Base-by-base conservation (phyloP, 2,329 filamentous ascomycete genomes). In the Fusarium sp. region DNA sequence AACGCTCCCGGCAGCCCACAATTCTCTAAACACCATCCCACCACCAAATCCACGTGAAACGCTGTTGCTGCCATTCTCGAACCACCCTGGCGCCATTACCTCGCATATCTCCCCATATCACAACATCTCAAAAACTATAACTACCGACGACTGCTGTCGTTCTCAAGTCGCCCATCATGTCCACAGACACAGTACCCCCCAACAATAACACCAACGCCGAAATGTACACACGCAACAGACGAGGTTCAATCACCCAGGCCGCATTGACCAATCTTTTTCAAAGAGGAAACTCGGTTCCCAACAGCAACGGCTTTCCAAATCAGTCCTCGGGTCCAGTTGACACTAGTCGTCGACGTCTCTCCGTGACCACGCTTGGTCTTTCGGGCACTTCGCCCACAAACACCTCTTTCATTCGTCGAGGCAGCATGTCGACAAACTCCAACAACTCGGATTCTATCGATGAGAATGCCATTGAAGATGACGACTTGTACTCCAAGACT, bases 381-480 rank as follows among this genome's bases (percentile, higher is more conserved):
- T 92, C 92, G 8, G 92, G 92, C 73, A 88, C 88, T 28, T 92
- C 92, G 9, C 91, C 92, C n/a, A 89, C 78, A 85, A 87, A 82
- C 76, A 75, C 85, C 79, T 72, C 86, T 78, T 87, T 89, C 77
- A 85, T 89, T 68, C 88, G 91, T 67, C 90, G 91, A 66, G 88
- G 88, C 64, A 95, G 93, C 82, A 84, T 93, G 74, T 94, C 92
- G 3, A 94, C 93, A 79, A 90, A 86, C 76, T 82, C 81, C 44
- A 85, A 84, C 63, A 84, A 83, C 61, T 90, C 89, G 8, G 88
- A 90, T 63, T 89, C 88, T 5, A 87, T 92, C 70, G 93, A 95
- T 74, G 93, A 95, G 82, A 92, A 84, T 76, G 93, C 92, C 55
- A 88, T 93, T 69, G 92, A 94, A 71, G 93, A 95, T 68, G 89